Evolutionary conservation across 2,329 filamentous ascomycete genomes (phyloP), one percentile per base, ranked within the genome.

Genomic region (Drechslerella dactyloides): DNA sequence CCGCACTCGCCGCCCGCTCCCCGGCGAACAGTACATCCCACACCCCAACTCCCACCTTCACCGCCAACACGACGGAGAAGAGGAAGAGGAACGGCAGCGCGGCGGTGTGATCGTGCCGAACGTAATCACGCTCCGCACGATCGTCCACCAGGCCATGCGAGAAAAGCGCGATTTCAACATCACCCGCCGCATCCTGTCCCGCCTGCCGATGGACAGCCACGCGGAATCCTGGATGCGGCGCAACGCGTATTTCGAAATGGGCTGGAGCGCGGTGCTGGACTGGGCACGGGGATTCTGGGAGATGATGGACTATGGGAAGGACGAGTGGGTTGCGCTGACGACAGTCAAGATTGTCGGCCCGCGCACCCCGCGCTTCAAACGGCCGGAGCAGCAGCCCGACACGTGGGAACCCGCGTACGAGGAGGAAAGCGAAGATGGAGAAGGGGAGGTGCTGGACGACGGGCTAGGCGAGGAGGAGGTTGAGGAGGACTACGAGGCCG

Each of bases 191-290:
- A 72, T 72, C 24, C 21, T 72, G 23, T 55, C 44, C 7, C 46
- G 55, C 6, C 33, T 72, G 24, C 68, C 68, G 11, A 65, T 72
- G 68, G n/a, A n/a, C 19, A 44, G 10, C 44, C 42, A 1, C 21
- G 30, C 37, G 23, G 55, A 50, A 40, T 2, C 11, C 11, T 72
- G 68, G 68, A 64, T 72, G 60, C 64, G 48, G 42, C 40, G 46
- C 7, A 64, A 72, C 44, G 68, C 68, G 35, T 72, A 72, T 24
- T 72, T 65, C 44, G 68, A 72, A 8, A 72, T 42, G 8, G 35
- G 24, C 5, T 72, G 68, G 68, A 21, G 23, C 11, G 21, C 46
- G 11, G 68, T 72, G n/a, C 51, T 72, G 11, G 53, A 65, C 7
- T 72, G 68, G 68, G 68, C 60, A 11, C 33, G 30, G 23, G 55